Conservation (phyloP, 1,284 basidiomycete genomes). For the Cutaneotrichosporon sp. region DNA sequence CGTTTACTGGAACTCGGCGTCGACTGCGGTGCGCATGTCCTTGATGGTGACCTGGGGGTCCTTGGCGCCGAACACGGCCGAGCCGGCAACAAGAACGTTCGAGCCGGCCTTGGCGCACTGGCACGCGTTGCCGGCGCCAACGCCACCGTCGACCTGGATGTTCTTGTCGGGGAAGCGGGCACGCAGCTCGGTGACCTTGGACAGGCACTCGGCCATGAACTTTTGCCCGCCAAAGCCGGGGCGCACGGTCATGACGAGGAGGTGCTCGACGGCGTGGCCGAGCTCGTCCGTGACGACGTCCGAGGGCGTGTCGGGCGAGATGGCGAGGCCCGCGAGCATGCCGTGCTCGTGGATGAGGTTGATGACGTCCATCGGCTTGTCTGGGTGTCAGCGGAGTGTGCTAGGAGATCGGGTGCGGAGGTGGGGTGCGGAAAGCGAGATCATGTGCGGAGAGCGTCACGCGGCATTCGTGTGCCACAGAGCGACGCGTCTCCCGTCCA, state of each 20-base stretch:
- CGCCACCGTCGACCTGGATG: conserved; percentile 97
- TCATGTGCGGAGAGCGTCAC: not conserved
- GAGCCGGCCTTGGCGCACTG: conserved; percentile 89
- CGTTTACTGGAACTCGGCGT: conserved; percentile 55
- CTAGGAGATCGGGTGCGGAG: too few relatives aligned
- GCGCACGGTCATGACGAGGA: conserved; percentile 96
- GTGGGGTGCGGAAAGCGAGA: not conserved
- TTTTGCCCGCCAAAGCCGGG: conserved; percentile 95
- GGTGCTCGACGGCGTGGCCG: conserved; percentile 79
- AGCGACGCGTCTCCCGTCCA: too few relatives aligned
- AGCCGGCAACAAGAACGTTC: conserved; percentile 98
- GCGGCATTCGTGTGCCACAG: too few relatives aligned
- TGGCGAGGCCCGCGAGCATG: conserved; percentile 92
- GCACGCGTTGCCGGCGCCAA: conserved; percentile 86
- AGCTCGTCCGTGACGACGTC: conserved; percentile 80
- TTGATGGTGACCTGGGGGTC: conserved; percentile 77
- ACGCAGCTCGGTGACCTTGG: conserved; percentile 80
- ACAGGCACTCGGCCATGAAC: conserved; percentile 87
- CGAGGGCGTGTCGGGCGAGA: conserved; percentile 89
- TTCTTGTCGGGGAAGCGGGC: conserved; percentile 81
- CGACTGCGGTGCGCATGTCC: conserved; percentile 69
- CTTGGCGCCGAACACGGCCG: conserved; percentile 84
- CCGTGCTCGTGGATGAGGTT: conserved; percentile 63
- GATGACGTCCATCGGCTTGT: conserved; percentile 66
- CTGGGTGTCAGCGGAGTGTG: not conserved